These are phyloP conservation scores for Aspergillus amoenus DNA, from an alignment of 2,329 filamentous ascomycete genomes.

Conservation along the genomic window DNA sequence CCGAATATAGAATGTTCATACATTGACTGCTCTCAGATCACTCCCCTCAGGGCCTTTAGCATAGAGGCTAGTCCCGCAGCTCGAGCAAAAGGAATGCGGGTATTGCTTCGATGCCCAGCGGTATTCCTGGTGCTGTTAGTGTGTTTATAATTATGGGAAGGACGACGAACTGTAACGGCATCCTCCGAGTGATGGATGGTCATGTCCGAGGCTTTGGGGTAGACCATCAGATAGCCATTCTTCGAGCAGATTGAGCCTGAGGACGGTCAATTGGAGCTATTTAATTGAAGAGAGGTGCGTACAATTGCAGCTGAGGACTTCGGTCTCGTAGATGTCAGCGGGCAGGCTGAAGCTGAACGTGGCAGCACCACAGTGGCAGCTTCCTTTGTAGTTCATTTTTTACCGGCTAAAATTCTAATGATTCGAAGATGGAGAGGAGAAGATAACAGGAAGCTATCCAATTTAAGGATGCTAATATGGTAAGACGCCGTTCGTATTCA, in stretches of 20 bases:
- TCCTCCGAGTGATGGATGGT: slow-evolving; percentile 21
- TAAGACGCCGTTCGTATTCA: too few relatives aligned
- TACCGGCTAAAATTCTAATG: neutral
- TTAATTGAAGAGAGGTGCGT: neutral
- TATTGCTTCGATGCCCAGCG: slow-evolving; percentile 26
- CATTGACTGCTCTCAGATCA: slow-evolving; percentile 29
- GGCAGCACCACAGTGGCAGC: slow-evolving; percentile 24
- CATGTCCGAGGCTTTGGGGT: slow-evolving; percentile 23
- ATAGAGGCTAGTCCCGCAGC: slow-evolving; percentile 31
- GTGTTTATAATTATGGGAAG: neutral
- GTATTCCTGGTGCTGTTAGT: slow-evolving; percentile 20
- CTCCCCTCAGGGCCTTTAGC: slow-evolving; percentile 21
- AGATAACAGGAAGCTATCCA: too few relatives aligned
- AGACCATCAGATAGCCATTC: slow-evolving; percentile 33
- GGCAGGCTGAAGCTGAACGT: slow-evolving; percentile 21
- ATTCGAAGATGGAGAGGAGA: neutral
- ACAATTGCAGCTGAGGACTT: slow-evolving; percentile 23
- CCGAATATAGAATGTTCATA: slow-evolving; percentile 7
- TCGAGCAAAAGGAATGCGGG: slow-evolving; percentile 31
- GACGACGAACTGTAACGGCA: slow-evolving; percentile 20
- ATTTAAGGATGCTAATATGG: too few relatives aligned
- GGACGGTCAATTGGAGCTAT: neutral
- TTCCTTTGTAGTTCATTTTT: slow-evolving; percentile 12
- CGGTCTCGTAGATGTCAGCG: slow-evolving; percentile 16
- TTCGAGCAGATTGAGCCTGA: slow-evolving; percentile 30